Evolutionary conservation across 75 land plant species (phyloP), one percentile per base, ranked within the genome.

Genomic region (Cupressus sempervirens): DNA sequence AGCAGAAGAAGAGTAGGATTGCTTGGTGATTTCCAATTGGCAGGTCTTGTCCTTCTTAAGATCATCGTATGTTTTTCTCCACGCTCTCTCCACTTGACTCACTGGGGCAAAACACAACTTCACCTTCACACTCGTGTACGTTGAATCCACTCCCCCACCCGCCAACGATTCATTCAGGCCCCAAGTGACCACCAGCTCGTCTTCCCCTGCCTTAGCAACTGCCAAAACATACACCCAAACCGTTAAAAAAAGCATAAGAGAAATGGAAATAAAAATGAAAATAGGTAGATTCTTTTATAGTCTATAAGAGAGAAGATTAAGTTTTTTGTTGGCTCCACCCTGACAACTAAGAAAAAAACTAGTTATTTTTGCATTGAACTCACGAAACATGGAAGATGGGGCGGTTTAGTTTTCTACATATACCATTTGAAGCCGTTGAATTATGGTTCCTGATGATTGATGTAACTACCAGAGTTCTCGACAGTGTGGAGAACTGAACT

Each of bases 31-130:
- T 6, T 80, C 35, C 79, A 87, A 89, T 50, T 85, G 87, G 88
- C 96, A 96, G 1, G 96, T 94, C 91, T 95, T 95, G 90, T 95
- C 97, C 85, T 86, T 92, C 41, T 38, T 73, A 38, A 92, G 75
- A 35, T 88, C 87, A 1, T 88, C 82, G 35, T n/a, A 36, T 20
- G n/a, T 82, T 76, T 86, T 84, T 43, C 89, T 88, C 86, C 89
- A 90, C 18, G 12, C 23, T 13, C 87, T 77, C 73, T 85, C 82
- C 15, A 67, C 80, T 79, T 96, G 98, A 87, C 98, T 96, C 38
- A 80, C 86, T 23, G 95, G 94, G 0, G 97, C 94, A 79, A 87
- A 96, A 92, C 95, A 96, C 0, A 96, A 89, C 90, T 84, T 87
- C 52, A 86, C 88, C 32, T 82, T 84, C 5, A 91, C 83, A n/a